A percentile compares a stretch with the other conserved stretches of the same genome.
Conservation (phyloP, 345 rosid species). For the Stellera chamaejasme region DNA sequence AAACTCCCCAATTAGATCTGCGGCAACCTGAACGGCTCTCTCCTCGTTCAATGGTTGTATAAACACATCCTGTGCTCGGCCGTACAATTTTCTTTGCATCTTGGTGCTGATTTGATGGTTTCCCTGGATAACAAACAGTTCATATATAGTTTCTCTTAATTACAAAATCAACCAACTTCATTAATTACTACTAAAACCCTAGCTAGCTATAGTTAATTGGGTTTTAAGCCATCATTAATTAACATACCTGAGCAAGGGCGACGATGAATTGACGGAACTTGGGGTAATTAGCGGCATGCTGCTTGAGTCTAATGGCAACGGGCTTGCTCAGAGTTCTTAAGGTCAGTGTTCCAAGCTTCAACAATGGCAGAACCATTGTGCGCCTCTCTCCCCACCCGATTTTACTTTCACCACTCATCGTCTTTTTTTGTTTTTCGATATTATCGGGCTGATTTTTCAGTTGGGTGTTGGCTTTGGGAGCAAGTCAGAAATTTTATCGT, state of each 20-base stretch:
- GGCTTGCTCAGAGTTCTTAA: conserved; percentile 77
- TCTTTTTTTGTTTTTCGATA: too few relatives aligned
- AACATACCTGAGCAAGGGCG: conserved; percentile 62
- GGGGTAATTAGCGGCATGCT: conserved; percentile 72
- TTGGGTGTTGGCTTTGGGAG: too few relatives aligned
- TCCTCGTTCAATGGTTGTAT: conserved; percentile 7
- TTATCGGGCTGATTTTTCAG: too few relatives aligned
- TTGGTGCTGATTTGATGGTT: conserved; percentile 7
- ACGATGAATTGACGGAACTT: conserved; percentile 64
- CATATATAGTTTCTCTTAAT: too few relatives aligned
- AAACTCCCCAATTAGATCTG: conserved; percentile 4
- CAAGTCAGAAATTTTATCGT: too few relatives aligned
- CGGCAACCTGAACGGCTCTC: conserved; percentile 6
- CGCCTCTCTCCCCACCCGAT: background rate
- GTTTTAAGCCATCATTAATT: too few relatives aligned
- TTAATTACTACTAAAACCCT: too few relatives aligned
- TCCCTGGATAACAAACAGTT: background rate
- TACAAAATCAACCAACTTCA: too few relatives aligned
- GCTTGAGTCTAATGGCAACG: conserved; percentile 61
- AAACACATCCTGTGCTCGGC: background rate
- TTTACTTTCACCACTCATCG: too few relatives aligned
- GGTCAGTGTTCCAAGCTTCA: conserved; percentile 66
- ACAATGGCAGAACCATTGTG: conserved; percentile 55
- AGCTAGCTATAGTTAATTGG: too few relatives aligned
- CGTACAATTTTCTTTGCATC: conserved; percentile 6